Conservation (phyloP, 768 basidiomycete genomes). For the Phanerodontia chrysosporium region DNA sequence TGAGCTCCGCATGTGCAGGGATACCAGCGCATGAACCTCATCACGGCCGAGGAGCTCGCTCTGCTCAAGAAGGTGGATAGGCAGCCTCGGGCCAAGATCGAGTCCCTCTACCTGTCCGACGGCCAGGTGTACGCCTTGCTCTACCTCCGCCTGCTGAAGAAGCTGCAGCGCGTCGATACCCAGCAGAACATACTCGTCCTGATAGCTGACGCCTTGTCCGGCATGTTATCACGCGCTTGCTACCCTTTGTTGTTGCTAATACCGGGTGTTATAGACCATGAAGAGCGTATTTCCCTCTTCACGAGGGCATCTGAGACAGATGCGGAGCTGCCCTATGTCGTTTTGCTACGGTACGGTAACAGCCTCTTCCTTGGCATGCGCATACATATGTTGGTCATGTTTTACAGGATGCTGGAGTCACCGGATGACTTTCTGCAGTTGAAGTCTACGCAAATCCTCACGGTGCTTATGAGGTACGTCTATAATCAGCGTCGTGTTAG, state of each 20-base stretch:
- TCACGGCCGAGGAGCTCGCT: constrained; percentile 81
- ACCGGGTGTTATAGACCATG: constrained; percentile 55
- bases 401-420: constrained; percentile 33
- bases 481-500: neutral
- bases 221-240: constrained; percentile 35
- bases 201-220: constrained; percentile 83
- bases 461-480: constrained; percentile 71
- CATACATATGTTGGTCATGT: neutral
- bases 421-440: constrained; percentile 96
- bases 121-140: constrained; percentile 80
- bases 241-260: neutral
- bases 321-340: constrained; percentile 75
- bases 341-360: constrained; percentile 66
- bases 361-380: neutral
- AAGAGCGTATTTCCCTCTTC: constrained; percentile 81
- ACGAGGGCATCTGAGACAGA: constrained; percentile 56
- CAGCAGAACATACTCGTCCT: constrained; percentile 84
- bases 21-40: constrained; percentile 89
- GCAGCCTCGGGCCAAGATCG: constrained; percentile 66
- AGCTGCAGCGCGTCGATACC: constrained; percentile 78
- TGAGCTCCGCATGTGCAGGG: constrained; percentile 48
- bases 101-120: constrained; percentile 78
- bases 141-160: constrained; percentile 87
- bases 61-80: constrained; percentile 90
- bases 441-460: constrained; percentile 83